Percentiles rank a stretch among this genome's conserved stretches.
phyloP scores from a whole-genome alignment of 83 land plant genomes.

The Thuja plicata region DNA sequence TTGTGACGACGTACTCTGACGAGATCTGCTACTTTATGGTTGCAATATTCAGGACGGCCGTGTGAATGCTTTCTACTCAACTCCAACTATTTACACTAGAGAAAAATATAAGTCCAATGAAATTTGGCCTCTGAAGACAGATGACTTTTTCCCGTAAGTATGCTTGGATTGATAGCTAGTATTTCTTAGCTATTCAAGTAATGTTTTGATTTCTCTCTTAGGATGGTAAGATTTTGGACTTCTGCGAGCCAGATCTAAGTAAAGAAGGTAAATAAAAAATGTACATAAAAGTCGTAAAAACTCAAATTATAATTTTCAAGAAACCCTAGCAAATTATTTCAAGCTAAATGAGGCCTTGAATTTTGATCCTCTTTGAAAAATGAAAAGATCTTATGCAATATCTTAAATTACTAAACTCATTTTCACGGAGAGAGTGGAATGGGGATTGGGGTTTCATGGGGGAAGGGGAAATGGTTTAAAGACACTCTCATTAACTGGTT shows the following conservation, averaged over 20 bases:
- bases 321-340: neutral
- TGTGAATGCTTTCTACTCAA: conserved; percentile 92
- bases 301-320: neutral
- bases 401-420: neutral
- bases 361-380: neutral
- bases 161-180: neutral
- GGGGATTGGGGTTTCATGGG: no score
- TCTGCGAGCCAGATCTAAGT: neutral
- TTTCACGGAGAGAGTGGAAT: neutral
- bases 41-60: conserved; percentile 79
- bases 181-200: neutral
- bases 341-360: neutral
- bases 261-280: neutral
- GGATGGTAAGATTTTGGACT: neutral
- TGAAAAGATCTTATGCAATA: neutral
- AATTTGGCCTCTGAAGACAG: conserved; percentile 87
- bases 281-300: neutral
- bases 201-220: neutral
- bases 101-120: conserved; percentile 73
- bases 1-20: neutral
- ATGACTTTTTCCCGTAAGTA: conserved; percentile 95
- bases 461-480: no score
- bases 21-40: neutral
- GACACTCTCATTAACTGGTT: no score
- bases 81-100: conserved; percentile 91